phyloP scores from a whole-genome alignment of 225 moss, liverwort and hornwort species.

The Climacium dendroides region DNA sequence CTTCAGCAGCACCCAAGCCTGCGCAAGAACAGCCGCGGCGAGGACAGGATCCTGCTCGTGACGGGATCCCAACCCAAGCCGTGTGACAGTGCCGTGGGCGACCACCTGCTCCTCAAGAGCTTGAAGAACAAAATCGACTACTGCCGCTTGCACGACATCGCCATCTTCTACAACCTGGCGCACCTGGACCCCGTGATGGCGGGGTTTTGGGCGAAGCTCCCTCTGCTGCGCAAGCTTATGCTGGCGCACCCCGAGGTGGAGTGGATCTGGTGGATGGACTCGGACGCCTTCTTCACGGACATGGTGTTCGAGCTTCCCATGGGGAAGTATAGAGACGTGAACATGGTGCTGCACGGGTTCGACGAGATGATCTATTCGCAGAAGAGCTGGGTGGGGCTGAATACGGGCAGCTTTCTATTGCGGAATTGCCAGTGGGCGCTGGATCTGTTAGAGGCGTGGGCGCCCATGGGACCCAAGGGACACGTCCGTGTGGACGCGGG shows the following conservation, averaged over 20 bases:
- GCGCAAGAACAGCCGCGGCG: constrained; percentile 3
- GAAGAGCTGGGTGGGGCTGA: constrained; percentile 39
- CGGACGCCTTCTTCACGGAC: constrained; percentile 40
- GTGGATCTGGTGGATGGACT: constrained; percentile 40
- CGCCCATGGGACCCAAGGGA: constrained; percentile 42
- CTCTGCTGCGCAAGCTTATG: constrained; percentile 27
- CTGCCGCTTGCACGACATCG: constrained; percentile 27
- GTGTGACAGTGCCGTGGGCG: constrained; percentile 29
- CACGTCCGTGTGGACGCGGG: constrained; percentile 12
- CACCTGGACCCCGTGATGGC: constrained; percentile 37
- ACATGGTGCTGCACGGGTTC: constrained; percentile 32
- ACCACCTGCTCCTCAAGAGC: constrained; percentile 25
- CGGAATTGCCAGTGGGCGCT: constrained; percentile 34
- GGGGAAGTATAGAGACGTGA: neutral
- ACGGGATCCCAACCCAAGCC: constrained; percentile 38
- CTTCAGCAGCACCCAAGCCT: neutral
- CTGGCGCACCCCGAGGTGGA: constrained; percentile 21
- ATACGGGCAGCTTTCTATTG: constrained; percentile 28
- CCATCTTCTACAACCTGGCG: constrained; percentile 38
- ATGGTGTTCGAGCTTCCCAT: constrained; percentile 36
- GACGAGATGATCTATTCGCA: constrained; percentile 30
- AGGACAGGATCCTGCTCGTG: constrained; percentile 18
- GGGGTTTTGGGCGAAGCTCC: constrained; percentile 38
- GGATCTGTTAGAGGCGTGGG: constrained; percentile 29
- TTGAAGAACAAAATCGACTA: constrained; percentile 44